Base-by-base conservation (phyloP, 768 basidiomycete species). In the Lentinula raphanica region DNA sequence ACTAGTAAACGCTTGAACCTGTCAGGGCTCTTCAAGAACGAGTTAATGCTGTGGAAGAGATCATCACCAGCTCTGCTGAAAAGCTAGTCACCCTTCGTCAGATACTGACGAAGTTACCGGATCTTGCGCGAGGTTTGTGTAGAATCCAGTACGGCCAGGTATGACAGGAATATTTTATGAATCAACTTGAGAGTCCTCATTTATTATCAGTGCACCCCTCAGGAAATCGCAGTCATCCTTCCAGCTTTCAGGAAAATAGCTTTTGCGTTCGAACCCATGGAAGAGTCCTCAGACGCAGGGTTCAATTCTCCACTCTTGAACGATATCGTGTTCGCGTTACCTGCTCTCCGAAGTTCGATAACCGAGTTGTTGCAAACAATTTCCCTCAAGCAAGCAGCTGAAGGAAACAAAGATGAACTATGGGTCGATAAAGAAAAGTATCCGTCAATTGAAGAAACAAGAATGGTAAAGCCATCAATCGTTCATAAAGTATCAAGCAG, bases 121-220 rank as follows among this genome's bases (percentile, higher is more conserved):
- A 98, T 68, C 82, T 98, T 46, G 85, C 89, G 0, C 88, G 83
- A 66, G 96, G 96, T 0, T 73, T 98, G 15, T 88, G 86, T 60
- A 77, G 94, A 29, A 89, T 98, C 31, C 92, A 95, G 66, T 96
- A 96, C 64, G 90, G 93, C 48, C 90, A 93, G 76, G 92, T 93
- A 62, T 62, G 75, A 39, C 35, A 25, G 36, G 60, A 25, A 50
- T 9, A 32, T 36, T 28, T 39, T 35, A 46, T 0, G 25, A 13
- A 45, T 55, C 53, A 49, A 46, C 21, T 51, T 31, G n/a, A n/a
- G n/a, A 38, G 36, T 17, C 44, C 36, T 25, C 11, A 8, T n/a
- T 21, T 62, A 48, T 54, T 9, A 31, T 3, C 62, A 92, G 87
- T 94, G 92, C 54, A 87, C 88, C 1, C 90, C 95, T 0, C 79